Evolutionary conservation across 768 basidiomycete genomes (phyloP).

Genomic region (Agaricus bisporus): DNA sequence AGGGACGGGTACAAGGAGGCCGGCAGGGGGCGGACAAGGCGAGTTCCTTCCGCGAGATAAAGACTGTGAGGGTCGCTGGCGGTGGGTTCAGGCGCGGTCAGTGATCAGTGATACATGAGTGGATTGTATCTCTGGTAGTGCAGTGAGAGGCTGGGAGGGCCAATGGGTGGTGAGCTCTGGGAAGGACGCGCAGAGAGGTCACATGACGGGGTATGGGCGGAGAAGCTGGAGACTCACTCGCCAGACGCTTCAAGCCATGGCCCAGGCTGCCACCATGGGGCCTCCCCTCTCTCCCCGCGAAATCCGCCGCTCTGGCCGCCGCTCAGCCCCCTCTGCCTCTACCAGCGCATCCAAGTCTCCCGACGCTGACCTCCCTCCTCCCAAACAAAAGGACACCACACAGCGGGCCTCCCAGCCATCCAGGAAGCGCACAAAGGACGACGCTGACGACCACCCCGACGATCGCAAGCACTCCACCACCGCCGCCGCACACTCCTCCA

Average conservation of each 20-base stretch:
- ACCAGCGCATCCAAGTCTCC: constrained; percentile 69
- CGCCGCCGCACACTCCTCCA: constrained; percentile 26
- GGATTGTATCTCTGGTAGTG: no score
- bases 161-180: no score
- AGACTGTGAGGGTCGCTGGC: neutral
- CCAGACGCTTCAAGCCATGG: constrained; percentile 33
- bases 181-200: neutral
- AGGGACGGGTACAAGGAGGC: neutral
- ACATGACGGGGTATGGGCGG: neutral
- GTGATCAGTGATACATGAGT: no score
- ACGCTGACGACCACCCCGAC: constrained; percentile 56
- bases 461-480: constrained; percentile 41
- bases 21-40: neutral
- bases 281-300: constrained; percentile 74
- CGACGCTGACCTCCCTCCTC: constrained; percentile 59
- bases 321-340: constrained; percentile 61
- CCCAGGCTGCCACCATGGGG: constrained; percentile 66
- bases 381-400: constrained; percentile 39
- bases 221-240: constrained; percentile 4
- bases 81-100: no score
- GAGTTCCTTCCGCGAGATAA: constrained; percentile 5
- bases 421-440: constrained; percentile 68
- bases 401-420: constrained; percentile 36
- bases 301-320: constrained; percentile 72
- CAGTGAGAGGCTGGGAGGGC: no score